Conservation (phyloP, 2,329 filamentous ascomycete species). For the Chaetoscypha palmicola region DNA sequence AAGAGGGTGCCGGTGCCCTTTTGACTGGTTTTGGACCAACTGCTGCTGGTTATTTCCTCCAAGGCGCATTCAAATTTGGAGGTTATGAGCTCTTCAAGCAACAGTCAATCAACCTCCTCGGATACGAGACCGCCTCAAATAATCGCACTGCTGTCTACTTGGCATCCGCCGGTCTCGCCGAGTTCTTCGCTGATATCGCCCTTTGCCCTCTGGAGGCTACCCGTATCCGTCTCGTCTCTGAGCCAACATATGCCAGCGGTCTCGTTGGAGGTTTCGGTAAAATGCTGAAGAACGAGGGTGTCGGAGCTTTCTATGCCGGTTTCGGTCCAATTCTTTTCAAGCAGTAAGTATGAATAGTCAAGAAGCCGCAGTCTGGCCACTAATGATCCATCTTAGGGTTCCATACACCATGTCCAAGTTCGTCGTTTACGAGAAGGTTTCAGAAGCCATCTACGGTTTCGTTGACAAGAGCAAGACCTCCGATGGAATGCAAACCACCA, state of each 20-base stretch:
- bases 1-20: slow-evolving; percentile 80
- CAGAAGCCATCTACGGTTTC: slow-evolving; percentile 61
- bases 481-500: slow-evolving; percentile 62
- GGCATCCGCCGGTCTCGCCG: slow-evolving; percentile 56
- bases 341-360: slow-evolving; percentile 47
- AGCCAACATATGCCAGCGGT: slow-evolving; percentile 78
- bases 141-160: slow-evolving; percentile 80
- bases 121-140: slow-evolving; percentile 68
- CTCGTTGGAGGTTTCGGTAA: slow-evolving; percentile 74
- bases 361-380: slow-evolving; percentile 2
- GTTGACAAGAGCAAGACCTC: slow-evolving; percentile 67
- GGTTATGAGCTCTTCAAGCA: slow-evolving; percentile 97
- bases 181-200: slow-evolving; percentile 70
- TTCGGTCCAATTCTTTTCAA: slow-evolving; percentile 84
- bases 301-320: slow-evolving; percentile 83
- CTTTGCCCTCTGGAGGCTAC: slow-evolving; percentile 90
- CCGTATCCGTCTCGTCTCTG: slow-evolving; percentile 85
- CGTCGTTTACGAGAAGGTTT: slow-evolving; percentile 86
- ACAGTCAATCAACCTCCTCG: slow-evolving; percentile 74
- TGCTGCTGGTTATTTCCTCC: slow-evolving; percentile 85
- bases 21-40: slow-evolving; percentile 81
- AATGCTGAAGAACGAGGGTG: slow-evolving; percentile 75
- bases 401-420: slow-evolving; percentile 96
- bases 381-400: slow-evolving; percentile 47
- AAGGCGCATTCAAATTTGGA: slow-evolving; percentile 89